Percentiles rank a stretch among this genome's conserved stretches.
These are phyloP conservation scores for Russula emetica DNA, from an alignment of 768 basidiomycete genomes.

Conservation along the genomic window DNA sequence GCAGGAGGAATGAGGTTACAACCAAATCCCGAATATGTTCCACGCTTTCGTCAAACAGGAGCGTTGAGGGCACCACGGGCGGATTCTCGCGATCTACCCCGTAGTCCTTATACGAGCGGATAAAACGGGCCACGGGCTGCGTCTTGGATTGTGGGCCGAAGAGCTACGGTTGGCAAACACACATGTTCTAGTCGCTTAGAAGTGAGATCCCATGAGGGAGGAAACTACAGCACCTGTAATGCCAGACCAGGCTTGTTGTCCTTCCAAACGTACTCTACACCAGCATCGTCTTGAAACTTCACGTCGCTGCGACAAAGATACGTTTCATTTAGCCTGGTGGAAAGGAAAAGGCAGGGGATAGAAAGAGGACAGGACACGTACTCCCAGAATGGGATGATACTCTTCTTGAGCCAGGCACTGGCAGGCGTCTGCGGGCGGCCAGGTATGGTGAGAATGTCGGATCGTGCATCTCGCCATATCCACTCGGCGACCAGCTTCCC, in stretches of 20 bases:
- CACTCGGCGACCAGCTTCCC: slow-evolving; percentile 26
- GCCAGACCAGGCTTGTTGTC: slow-evolving; percentile 21
- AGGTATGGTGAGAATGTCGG: slow-evolving; percentile 26
- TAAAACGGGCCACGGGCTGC: slow-evolving; percentile 26
- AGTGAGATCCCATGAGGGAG: neutral
- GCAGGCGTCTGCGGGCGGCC: slow-evolving; percentile 9
- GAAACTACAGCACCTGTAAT: slow-evolving; percentile 13
- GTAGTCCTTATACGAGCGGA: slow-evolving; percentile 19
- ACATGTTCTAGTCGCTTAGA: neutral
- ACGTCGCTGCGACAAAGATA: slow-evolving; percentile 9
- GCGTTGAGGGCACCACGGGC: slow-evolving; percentile 21
- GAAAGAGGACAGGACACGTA: neutral
- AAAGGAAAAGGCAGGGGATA: neutral
- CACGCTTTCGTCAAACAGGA: slow-evolving; percentile 21
- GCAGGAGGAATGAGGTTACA: slow-evolving; percentile 24
- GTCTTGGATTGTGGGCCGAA: slow-evolving; percentile 24
- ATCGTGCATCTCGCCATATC: slow-evolving; percentile 27
- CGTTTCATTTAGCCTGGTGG: neutral
- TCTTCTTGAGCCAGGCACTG: slow-evolving; percentile 28
- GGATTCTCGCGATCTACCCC: slow-evolving; percentile 16
- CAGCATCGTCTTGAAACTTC: slow-evolving; percentile 21
- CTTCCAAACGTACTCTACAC: slow-evolving; percentile 23
- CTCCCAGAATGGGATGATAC: slow-evolving; percentile 25
- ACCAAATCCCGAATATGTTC: slow-evolving; percentile 23
- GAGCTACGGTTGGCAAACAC: slow-evolving; percentile 1